Evolutionary conservation across 345 rosid species (phyloP).

Genomic region (Linum trigynum): DNA sequence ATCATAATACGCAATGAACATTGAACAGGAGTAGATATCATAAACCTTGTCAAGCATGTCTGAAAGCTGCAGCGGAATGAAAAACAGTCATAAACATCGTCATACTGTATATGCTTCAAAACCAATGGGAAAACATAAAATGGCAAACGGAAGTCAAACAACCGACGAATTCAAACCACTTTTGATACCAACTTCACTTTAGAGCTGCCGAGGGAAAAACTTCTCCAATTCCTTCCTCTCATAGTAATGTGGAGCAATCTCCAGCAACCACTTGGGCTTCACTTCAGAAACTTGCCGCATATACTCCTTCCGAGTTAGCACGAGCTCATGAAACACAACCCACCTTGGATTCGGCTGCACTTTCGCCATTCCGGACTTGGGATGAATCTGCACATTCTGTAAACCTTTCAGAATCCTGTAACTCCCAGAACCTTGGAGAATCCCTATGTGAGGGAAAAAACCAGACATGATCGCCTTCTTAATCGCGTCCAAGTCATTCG

Average conservation of each 20-base stretch:
- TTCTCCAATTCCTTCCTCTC: not conserved
- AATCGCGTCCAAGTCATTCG: not conserved
- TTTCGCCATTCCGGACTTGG: not conserved
- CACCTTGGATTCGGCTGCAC: not conserved
- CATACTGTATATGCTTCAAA: too few relatives aligned
- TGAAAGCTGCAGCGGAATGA: too few relatives aligned
- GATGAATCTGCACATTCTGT: not conserved
- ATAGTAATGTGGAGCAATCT: not conserved
- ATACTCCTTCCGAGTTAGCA: not conserved
- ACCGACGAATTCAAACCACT: too few relatives aligned
- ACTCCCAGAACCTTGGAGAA: not conserved
- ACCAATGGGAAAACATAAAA: too few relatives aligned
- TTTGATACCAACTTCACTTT: too few relatives aligned
- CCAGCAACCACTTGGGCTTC: not conserved
- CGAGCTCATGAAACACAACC: not conserved
- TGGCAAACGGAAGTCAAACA: too few relatives aligned
- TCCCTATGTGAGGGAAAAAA: not conserved
- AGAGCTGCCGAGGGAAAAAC: too few relatives aligned
- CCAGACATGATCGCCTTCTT: not conserved
- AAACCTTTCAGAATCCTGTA: not conserved
- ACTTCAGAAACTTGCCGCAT: not conserved
- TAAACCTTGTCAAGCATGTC: too few relatives aligned
- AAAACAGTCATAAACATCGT: too few relatives aligned
- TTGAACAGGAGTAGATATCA: too few relatives aligned
- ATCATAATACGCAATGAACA: too few relatives aligned